Evolutionary conservation across 2,329 filamentous ascomycete species (phyloP).

Genomic region (Lizonia empirigonia): DNA sequence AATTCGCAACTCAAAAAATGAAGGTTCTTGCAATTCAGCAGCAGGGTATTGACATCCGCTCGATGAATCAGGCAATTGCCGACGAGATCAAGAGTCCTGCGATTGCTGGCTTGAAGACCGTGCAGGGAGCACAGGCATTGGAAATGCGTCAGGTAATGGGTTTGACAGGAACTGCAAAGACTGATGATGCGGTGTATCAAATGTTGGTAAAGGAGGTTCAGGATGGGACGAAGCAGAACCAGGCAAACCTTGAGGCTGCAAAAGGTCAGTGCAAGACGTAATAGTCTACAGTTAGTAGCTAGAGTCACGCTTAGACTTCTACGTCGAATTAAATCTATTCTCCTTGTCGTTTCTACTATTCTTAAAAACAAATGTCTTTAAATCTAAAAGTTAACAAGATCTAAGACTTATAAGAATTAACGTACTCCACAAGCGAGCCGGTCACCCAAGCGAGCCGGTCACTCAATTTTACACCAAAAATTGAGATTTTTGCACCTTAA

Average conservation of each 20-base stretch:
- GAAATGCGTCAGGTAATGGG: background rate
- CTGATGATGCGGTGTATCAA: background rate
- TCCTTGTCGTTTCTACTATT: no score
- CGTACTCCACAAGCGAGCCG: no score
- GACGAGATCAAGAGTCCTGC: slow-evolving; percentile 6
- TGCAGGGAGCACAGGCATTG: background rate
- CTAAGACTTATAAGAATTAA: no score
- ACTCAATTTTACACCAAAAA: no score
- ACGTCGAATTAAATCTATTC: no score
- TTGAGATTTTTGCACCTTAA: no score
- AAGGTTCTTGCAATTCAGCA: slow-evolving; percentile 12
- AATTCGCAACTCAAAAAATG: background rate
- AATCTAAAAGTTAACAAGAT: no score
- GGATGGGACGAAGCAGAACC: background rate
- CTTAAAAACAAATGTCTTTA: no score
- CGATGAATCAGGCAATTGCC: slow-evolving; percentile 14
- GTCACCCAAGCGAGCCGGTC: no score
- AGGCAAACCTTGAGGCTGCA: background rate
- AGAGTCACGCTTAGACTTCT: no score
- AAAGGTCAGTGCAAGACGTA: background rate
- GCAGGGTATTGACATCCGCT: slow-evolving; percentile 12
- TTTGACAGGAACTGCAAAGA: background rate
- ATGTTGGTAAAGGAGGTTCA: background rate
- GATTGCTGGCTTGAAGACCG: background rate
- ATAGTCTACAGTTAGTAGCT: no score